Evolutionary conservation across 2,329 filamentous ascomycete genomes (phyloP).

Genomic region (Aspergillus sp.): DNA sequence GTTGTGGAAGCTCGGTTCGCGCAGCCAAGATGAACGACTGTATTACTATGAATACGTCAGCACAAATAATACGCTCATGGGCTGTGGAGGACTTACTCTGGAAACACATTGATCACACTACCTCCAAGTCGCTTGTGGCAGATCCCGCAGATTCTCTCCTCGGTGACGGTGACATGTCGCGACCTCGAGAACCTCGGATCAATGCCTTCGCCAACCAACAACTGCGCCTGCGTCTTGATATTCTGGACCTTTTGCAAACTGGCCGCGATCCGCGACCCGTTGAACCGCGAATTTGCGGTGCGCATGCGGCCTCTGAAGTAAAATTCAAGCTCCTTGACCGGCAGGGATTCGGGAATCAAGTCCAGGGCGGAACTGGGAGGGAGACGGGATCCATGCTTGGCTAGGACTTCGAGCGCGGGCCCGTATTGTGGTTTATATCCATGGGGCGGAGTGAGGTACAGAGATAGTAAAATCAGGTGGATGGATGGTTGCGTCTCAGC

Average conservation of each 20-base stretch:
- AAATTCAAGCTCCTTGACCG: conserved; percentile 69
- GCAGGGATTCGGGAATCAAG: conserved; percentile 72
- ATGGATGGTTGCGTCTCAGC: conserved; percentile 59
- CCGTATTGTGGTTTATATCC: conserved; percentile 64
- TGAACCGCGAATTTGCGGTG: conserved; percentile 70
- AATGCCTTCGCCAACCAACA: conserved; percentile 63
- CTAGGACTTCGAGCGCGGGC: conserved; percentile 79
- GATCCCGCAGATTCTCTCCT: conserved; percentile 82
- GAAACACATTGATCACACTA: conserved; percentile 82
- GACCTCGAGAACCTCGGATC: conserved; percentile 48
- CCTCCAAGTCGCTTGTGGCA: conserved; percentile 90
- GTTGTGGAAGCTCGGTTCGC: conserved; percentile 41
- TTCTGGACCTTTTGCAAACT: conserved; percentile 70
- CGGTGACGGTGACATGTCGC: conserved; percentile 67
- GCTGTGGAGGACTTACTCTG: conserved; percentile 53
- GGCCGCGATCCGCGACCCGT: conserved; percentile 69
- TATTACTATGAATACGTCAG: conserved; percentile 33
- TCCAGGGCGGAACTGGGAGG: conserved; percentile 79
- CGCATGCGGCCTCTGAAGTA: conserved; percentile 92
- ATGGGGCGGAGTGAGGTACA: conserved; percentile 76
- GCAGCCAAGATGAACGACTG: conserved; percentile 74
- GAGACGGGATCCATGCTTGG: conserved; percentile 81
- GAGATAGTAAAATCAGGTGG: conserved; percentile 80
- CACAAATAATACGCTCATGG: background rate
- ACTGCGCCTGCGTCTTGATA: conserved; percentile 63